Evolutionary conservation across 2,329 filamentous ascomycete species (phyloP), one percentile per base, ranked within the genome.

Genomic region (Neobulgaria alba): DNA sequence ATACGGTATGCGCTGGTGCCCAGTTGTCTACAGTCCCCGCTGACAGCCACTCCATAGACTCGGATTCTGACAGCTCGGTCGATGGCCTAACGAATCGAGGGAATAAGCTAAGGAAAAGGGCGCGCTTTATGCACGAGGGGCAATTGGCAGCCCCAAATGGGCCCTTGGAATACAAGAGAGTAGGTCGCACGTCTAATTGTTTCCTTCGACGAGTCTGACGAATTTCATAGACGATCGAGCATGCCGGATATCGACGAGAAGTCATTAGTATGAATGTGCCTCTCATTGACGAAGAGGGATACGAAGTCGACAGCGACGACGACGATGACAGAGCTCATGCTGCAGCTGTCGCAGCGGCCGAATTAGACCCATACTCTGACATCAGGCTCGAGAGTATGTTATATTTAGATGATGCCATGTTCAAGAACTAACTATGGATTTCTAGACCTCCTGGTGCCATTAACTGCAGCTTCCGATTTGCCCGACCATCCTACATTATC

Each of bases 91-190:
- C 78, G 42, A 88, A 88, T 61, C 79, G 84, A 57, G 83, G 82
- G 46, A 77, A 86, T 62, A 90, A 89, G 60, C 69, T 90, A 33
- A 85, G 88, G 67, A 83, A 78, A 61, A 74, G 77, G 53, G 79
- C 85, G 33, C 73, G 77, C 52, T 85, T 85, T 57, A 74, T 83
- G 33, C 79, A 76, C 53, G 71, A 79, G 56, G 83, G 83, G 43
- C 78, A 81, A 54, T 68, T 88, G 48, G 77, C 82, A 32, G 72
- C 77, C 18, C 73, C 78, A 1, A 72, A 71, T 19, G 82, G 81
- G 2, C 77, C 79, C 32, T 72, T 77, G 51, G 73, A 76, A 10
- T 86, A 87, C 64, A 82, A 77, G 62, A 79, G 84, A 72, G 84
- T 82, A 61, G 46, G 69, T 39, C 9, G 21, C 10, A 21, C 20